phyloP scores from a whole-genome alignment of 352 stramenopile genomes.

The Phytophthora boehmeriae region DNA sequence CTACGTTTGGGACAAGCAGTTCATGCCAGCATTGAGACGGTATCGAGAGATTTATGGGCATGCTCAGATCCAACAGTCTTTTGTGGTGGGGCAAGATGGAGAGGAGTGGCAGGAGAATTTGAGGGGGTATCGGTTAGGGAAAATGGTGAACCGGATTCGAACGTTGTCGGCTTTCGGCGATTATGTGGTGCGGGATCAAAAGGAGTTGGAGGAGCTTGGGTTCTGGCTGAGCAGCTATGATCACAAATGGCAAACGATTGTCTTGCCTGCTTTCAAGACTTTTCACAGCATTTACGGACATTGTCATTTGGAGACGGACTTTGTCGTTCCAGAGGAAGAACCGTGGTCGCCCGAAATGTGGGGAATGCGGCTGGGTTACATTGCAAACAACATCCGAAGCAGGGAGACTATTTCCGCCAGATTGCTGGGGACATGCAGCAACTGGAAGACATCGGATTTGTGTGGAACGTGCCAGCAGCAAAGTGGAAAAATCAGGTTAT shows the following conservation, averaged over 20 bases:
- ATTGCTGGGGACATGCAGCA: constrained; percentile 49
- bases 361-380: constrained; percentile 53
- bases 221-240: constrained; percentile 61
- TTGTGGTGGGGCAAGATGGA: constrained; percentile 35
- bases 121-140: constrained; percentile 47
- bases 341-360: constrained; percentile 44
- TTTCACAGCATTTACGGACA: constrained; percentile 49
- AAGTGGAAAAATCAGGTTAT: constrained; percentile 58
- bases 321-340: constrained; percentile 41
- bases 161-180: constrained; percentile 29
- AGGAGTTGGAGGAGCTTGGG: constrained; percentile 45
- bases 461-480: constrained; percentile 49
- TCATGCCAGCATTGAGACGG: constrained; percentile 44
- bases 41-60: constrained; percentile 49
- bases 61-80: constrained; percentile 43
- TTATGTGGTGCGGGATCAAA: constrained; percentile 37
- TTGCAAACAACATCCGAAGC: constrained; percentile 60
- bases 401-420: constrained; percentile 53
- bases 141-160: constrained; percentile 57
- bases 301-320: constrained; percentile 43
- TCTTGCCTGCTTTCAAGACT: constrained; percentile 53
- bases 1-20: constrained; percentile 37
- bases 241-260: constrained; percentile 52
- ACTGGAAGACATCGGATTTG: constrained; percentile 59
- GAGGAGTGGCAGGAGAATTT: constrained; percentile 35